These are phyloP conservation scores for Claviceps paspali DNA, from an alignment of 2,329 filamentous ascomycete genomes.

Conservation along the genomic window DNA sequence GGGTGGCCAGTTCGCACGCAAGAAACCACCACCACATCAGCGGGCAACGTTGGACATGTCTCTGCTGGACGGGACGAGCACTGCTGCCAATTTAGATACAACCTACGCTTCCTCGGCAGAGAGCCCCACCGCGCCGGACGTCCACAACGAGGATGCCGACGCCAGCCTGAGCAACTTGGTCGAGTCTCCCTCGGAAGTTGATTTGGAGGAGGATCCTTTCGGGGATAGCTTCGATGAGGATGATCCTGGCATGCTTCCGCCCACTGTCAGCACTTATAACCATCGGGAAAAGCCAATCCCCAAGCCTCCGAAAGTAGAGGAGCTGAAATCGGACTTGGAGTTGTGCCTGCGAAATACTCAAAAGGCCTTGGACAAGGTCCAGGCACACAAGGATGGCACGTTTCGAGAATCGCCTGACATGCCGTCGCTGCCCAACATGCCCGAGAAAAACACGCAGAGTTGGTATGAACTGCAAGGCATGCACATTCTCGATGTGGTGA, in stretches of 20 bases:
- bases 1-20: constrained; percentile 68
- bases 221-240: constrained; percentile 45
- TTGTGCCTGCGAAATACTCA: constrained; percentile 54
- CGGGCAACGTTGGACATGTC: constrained; percentile 44
- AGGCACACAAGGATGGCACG: constrained; percentile 19
- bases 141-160: constrained; percentile 22
- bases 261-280: constrained; percentile 91
- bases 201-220: constrained; percentile 30
- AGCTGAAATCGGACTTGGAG: constrained; percentile 55
- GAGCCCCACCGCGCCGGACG: constrained; percentile 39
- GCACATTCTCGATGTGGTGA: constrained; percentile 83
- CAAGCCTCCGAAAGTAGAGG: constrained; percentile 67
- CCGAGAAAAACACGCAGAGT: constrained; percentile 37
- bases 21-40: constrained; percentile 47
- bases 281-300: constrained; percentile 67
- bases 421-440: constrained; percentile 22
- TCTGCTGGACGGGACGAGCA: constrained; percentile 23
- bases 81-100: constrained; percentile 29
- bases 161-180: constrained; percentile 16
- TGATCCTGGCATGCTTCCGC: constrained; percentile 76
- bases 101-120: constrained; percentile 46
- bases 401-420: constrained; percentile 14
- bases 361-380: constrained; percentile 49
- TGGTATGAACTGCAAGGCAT: constrained; percentile 85
- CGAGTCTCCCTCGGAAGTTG: constrained; percentile 33